Conservation (phyloP, 305 asterid genomes). For the Solanum hybrid region DNA sequence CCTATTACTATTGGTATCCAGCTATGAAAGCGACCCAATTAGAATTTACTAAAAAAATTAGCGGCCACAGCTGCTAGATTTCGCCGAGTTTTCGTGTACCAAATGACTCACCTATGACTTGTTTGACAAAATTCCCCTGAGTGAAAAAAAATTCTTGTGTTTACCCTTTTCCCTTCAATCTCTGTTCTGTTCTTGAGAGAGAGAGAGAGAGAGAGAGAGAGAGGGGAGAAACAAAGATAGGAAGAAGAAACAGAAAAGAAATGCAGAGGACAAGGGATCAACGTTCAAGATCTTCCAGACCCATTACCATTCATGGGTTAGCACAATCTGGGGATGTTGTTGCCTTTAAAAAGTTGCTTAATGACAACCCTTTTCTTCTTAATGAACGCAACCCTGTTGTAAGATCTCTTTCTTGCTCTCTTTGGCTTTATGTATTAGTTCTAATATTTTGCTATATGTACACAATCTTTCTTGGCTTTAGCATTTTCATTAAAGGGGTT, state of each 20-base stretch:
- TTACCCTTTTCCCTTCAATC: background rate
- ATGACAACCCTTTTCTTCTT: slow-evolving; percentile 65
- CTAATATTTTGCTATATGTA: background rate
- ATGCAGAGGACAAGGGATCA: slow-evolving; percentile 60
- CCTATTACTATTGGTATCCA: background rate
- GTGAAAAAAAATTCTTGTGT: background rate
- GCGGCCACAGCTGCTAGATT: background rate
- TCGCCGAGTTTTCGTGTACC: background rate
- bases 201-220: background rate
- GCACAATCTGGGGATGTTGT: slow-evolving; percentile 78
- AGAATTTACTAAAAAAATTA: background rate
- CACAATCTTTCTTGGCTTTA: background rate
- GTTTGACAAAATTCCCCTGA: slow-evolving; percentile 11
- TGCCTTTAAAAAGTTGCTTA: slow-evolving; percentile 65
- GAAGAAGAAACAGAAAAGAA: slow-evolving; percentile 3
- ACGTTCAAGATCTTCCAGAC: slow-evolving; percentile 54
- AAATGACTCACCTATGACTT: background rate
- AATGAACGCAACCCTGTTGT: slow-evolving; percentile 87
- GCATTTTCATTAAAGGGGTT: background rate
- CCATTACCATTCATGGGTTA: slow-evolving; percentile 72
- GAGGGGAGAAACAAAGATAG: background rate
- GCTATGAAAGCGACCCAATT: background rate
- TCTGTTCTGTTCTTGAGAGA: background rate
- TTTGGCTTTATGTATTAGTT: background rate
- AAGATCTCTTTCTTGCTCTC: slow-evolving; percentile 15